Evolutionary conservation across 106 monocot genomes (phyloP).

Genomic region (Acanthochlamys bracteata): DNA sequence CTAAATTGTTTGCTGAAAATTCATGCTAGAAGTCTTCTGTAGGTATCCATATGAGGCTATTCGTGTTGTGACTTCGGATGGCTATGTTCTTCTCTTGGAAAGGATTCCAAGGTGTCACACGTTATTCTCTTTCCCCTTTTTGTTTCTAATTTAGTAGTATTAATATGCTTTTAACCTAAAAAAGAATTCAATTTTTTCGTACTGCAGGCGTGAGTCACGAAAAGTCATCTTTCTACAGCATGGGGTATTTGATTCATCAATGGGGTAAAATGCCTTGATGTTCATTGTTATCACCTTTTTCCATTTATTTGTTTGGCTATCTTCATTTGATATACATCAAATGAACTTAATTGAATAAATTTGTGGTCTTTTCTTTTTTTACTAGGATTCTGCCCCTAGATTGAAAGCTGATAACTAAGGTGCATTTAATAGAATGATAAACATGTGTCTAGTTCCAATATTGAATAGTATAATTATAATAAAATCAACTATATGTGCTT

Average conservation of each 20-base stretch:
- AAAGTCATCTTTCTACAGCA: conserved; percentile 92
- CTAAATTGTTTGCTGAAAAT: not conserved
- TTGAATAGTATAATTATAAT: too few relatives aligned
- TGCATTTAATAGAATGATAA: too few relatives aligned
- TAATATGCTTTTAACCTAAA: not conserved
- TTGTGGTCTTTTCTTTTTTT: too few relatives aligned
- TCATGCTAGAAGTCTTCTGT: conserved; percentile 3
- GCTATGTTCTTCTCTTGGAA: conserved; percentile 86
- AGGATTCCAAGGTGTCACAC: conserved; percentile 79
- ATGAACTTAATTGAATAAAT: too few relatives aligned
- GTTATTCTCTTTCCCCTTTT: not conserved
- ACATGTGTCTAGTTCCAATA: too few relatives aligned
- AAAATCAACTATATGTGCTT: too few relatives aligned
- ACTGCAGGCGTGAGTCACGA: conserved; percentile 66
- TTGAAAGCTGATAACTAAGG: too few relatives aligned
- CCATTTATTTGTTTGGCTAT: not conserved
- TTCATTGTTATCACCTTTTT: not conserved
- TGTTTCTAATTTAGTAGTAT: not conserved
- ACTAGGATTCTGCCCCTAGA: too few relatives aligned
- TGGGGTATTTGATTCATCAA: conserved; percentile 93
- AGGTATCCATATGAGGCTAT: conserved; percentile 96
- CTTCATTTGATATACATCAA: too few relatives aligned
- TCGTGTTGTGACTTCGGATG: conserved; percentile 86
- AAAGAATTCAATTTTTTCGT: conserved; percentile 1
- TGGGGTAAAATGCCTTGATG: conserved; percentile 71